Evolutionary conservation across 228 moss, liverwort and hornwort species (phyloP), one percentile per base, ranked within the genome.

Genomic region (Sphagnum fallax): DNA sequence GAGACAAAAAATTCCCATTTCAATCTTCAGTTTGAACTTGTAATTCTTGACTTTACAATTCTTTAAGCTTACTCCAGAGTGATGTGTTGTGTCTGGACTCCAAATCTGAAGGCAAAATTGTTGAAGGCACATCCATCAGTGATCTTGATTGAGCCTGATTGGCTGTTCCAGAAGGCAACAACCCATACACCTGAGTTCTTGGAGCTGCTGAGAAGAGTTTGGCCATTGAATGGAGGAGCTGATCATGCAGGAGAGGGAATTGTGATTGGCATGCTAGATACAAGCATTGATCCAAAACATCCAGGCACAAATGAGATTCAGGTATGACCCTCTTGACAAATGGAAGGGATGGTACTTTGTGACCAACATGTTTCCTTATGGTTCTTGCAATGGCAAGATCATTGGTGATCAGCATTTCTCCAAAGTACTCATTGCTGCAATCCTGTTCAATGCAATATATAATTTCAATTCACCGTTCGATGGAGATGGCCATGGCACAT

Each of bases 401-500:
- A 84, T 95, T 0, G 95, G 92, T n/a, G 92, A 92, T 49, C 90
- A 82, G 0, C 86, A 90, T 74, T 95, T 95, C 13, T 81, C 87
- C n/a, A 92, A 89, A 13, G 95, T 88, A 4, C 90, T 92, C 5
- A 81, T 55, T 18, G 78, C 75, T 6, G 92, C 88, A 58, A 90
- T 87, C 47, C 82, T 91, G 10, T 95, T 95, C 81, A 95, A 95
- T 64, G 80, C 83, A 58, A 92, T 64, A 55, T 75, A 88, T 57
- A 90, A 95, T 50, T 95, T 90, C 47, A 87, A 86, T 49, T 95
- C 92, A 49, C 92, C 90, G 5, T 72, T 95, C 60, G 95, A 95
- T 69, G 95, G 92, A 67, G 95, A 92, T 73, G 95, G 95, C 51
- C 95, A 95, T 76, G 95, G 95, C 78, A 91, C 91, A 91, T 91